Evolutionary conservation across 345 rosid species (phyloP), one percentile per base, ranked within the genome.

Genomic region (Pugionium cornutum): DNA sequence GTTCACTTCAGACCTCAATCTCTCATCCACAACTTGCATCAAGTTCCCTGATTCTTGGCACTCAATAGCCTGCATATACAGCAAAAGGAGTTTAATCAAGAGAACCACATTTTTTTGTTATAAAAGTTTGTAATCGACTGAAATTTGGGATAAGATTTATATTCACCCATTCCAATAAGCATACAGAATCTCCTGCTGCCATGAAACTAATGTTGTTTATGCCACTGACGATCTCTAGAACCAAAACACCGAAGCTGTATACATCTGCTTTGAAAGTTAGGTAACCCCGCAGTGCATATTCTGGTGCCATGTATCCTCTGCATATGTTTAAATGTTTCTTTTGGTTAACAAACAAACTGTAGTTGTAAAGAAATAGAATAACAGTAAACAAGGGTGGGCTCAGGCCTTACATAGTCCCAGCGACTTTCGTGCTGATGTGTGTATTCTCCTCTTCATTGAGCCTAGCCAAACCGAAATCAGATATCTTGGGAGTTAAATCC

Each of bases 271-370:
- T 86, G 66, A 78, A 75, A 18, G 76, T 73, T 41, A 86, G 70
- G 63, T 82, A 69, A 60, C 91, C 88, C 88, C 88, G 80, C 9
- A 83, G 41, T 59, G 88, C 91, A 44, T 83, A 86, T 62, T 86
- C 86, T 10, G 88, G 91, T 51, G 91, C 83, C 86, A 86, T 86
- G 49, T 86, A 75, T 64, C 82, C 82, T 55, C 82, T 79, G 76
- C 70, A 68, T 2, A 54, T 0, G 41, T 63, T 57, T 56, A 70
- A 7, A 61, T 62, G 56, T 36, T 36, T 53, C 56, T 5, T 58
- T 1, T 36, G 9, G 67, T 67, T 53, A 74, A 30, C 52, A 67
- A 53, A 67, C 35, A 53, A 51, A 66, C 61, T 1, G 3, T 51
- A 44, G 46, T 0, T 25, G 45, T 42, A 50, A 65, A 35, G 7